phyloP scores from a whole-genome alignment of 306 rosid genomes.

The Urtica urens region DNA sequence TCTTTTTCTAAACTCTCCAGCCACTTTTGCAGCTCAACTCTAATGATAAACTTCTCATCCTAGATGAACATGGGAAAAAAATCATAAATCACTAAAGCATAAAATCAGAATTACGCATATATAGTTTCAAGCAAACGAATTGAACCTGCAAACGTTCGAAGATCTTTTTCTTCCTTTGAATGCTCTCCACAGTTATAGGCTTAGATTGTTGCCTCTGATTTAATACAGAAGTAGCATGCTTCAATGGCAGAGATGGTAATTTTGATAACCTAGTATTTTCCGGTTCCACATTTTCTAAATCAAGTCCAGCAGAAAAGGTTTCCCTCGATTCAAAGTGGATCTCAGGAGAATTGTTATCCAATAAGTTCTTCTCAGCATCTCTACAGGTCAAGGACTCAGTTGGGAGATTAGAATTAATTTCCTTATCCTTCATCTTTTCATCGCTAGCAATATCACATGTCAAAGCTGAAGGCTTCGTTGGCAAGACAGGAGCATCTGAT shows the following conservation, averaged over 20 bases:
- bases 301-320: constrained; percentile 22
- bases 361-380: constrained; percentile 21
- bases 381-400: constrained; percentile 22
- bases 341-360: constrained; percentile 20
- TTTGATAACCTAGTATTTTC: constrained; percentile 23
- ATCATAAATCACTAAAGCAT: constrained; percentile 9
- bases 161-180: constrained; percentile 64
- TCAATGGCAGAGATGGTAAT: constrained; percentile 26
- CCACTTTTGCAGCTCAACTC: constrained; percentile 65
- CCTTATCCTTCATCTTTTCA: constrained; percentile 19
- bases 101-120: constrained; percentile 10
- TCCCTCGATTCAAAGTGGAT: constrained; percentile 21
- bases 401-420: constrained; percentile 24
- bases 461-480: constrained; percentile 20
- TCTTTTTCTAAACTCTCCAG: constrained; percentile 62
- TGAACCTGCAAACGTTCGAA: constrained; percentile 68
- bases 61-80: constrained; percentile 20
- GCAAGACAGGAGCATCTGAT: constrained; percentile 19
- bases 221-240: constrained; percentile 27
- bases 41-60: constrained; percentile 68
- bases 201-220: constrained; percentile 34
- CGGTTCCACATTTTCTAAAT: constrained; percentile 18
- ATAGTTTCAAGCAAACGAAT: constrained; percentile 13
- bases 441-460: constrained; percentile 19
- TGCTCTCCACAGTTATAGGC: constrained; percentile 34